Evolutionary conservation across 2,329 filamentous ascomycete genomes (phyloP).

Genomic region (Penicillium verrucosum): DNA sequence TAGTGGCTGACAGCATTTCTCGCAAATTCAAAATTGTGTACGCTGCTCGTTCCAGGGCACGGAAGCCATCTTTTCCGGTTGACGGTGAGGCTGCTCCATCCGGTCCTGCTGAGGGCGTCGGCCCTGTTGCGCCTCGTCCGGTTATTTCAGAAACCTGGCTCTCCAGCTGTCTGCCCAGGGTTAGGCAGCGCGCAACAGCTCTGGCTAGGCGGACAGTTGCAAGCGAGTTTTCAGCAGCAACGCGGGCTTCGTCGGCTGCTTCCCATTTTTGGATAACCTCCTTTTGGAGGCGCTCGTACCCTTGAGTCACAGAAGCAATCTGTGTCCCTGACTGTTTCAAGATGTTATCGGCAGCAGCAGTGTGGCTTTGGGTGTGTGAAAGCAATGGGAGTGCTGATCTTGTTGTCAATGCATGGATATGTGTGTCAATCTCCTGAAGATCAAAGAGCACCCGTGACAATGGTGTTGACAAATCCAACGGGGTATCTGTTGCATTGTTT

Average conservation of each 20-base stretch:
- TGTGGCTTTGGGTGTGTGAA: slow-evolving; percentile 71
- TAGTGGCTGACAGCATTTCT: slow-evolving; percentile 66
- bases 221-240: slow-evolving; percentile 74
- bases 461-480: slow-evolving; percentile 89
- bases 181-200: slow-evolving; percentile 72
- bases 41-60: slow-evolving; percentile 75
- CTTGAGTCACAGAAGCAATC: slow-evolving; percentile 74
- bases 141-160: slow-evolving; percentile 73
- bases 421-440: slow-evolving; percentile 92
- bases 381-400: slow-evolving; percentile 79
- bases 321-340: slow-evolving; percentile 75
- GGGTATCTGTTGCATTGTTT: slow-evolving; percentile 86
- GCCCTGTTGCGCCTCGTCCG: slow-evolving; percentile 34
- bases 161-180: slow-evolving; percentile 80
- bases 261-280: slow-evolving; percentile 85
- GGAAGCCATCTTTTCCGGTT: slow-evolving; percentile 64
- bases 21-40: slow-evolving; percentile 74
- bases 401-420: slow-evolving; percentile 86
- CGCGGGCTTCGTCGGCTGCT: slow-evolving; percentile 75
- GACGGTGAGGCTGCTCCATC: slow-evolving; percentile 27
- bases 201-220: slow-evolving; percentile 74
- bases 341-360: slow-evolving; percentile 67
- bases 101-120: slow-evolving; percentile 28
- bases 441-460: slow-evolving; percentile 93
- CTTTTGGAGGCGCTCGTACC: slow-evolving; percentile 78